phyloP scores from a whole-genome alignment of 345 rosid species.

The Corchorus olitorius region DNA sequence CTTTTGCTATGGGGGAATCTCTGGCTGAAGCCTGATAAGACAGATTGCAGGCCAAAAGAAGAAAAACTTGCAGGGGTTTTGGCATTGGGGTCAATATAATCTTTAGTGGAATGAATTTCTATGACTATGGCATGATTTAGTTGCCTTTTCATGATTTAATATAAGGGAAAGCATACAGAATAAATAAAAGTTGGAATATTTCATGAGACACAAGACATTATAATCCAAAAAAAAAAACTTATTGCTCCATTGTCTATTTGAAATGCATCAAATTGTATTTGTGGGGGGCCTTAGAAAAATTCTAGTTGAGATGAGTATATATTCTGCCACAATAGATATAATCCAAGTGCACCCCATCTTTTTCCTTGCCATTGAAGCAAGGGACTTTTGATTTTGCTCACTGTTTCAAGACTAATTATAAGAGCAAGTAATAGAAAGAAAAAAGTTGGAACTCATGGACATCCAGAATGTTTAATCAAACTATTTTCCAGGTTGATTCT shows the following conservation, averaged over 20 bases:
- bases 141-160: background rate
- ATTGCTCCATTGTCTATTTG: constrained; percentile 6
- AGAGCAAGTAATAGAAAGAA: background rate
- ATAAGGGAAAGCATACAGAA: background rate
- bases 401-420: background rate
- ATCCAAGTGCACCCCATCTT: background rate
- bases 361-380: constrained; percentile 21
- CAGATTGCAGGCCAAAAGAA: background rate
- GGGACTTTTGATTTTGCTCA: background rate
- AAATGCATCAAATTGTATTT: constrained; percentile 5
- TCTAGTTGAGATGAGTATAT: constrained; percentile 26
- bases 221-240: background rate
- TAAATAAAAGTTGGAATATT: background rate
- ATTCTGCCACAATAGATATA: constrained; percentile 18
- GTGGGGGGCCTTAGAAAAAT: constrained; percentile 22
- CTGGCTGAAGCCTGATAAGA: background rate
- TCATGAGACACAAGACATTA: constrained; percentile 7
- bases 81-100: background rate
- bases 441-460: background rate
- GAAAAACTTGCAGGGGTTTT: background rate
- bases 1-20: background rate
- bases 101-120: background rate
- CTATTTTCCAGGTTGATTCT: background rate
- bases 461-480: background rate
- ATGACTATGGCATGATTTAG: background rate